Base-by-base conservation (phyloP, 1,284 basidiomycete species). In the Puccinia horiana region DNA sequence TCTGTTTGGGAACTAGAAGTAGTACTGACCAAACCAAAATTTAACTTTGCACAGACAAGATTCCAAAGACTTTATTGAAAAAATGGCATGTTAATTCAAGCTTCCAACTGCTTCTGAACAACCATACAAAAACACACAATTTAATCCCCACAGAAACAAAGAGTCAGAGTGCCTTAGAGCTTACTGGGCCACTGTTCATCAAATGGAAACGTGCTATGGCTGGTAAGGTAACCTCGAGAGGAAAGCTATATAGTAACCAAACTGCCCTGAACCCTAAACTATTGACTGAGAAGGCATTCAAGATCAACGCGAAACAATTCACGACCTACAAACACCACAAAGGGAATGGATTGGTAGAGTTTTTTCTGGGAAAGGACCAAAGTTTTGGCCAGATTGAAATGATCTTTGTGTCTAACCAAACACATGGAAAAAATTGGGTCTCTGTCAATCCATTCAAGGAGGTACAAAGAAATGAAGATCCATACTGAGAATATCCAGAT, bases 201-300 rank as follows among this genome's bases (percentile, higher is more conserved):
- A 63, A 63, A 26, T 63, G 61, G 61, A 63, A 63, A n/a, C 61
- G 61, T 4, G 61, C 61, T 63, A n/a, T n/a, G n/a, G n/a, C n/a
- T n/a, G n/a, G n/a, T n/a, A n/a, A n/a, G n/a, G n/a, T n/a, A n/a
- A n/a, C n/a, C n/a, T n/a, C n/a, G n/a, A n/a, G n/a, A n/a, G n/a
- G n/a, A n/a, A n/a, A n/a, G n/a, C n/a, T n/a, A 32, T 18, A 6
- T 63, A n/a, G 8, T 29, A 63, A 63, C 32, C n/a, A 6, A 18
- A 63, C n/a, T 9, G 61, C 14, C 4, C 61, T 63, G 6, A 63
- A 63, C n/a, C 14, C 61, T 11, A 29, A 9, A 37, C n/a, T 37
- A 63, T 63, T n/a, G 11, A 63, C 26, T 3, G 32, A n/a, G 20
- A 63, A 63, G 35, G 16, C 32, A n/a, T 18, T 63, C 5, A 37